A percentile compares a stretch with the other conserved stretches of the same genome.
These are phyloP conservation scores for Nigrospora osmanthi DNA, from an alignment of 2,329 filamentous ascomycete genomes.

Conservation along the genomic window DNA sequence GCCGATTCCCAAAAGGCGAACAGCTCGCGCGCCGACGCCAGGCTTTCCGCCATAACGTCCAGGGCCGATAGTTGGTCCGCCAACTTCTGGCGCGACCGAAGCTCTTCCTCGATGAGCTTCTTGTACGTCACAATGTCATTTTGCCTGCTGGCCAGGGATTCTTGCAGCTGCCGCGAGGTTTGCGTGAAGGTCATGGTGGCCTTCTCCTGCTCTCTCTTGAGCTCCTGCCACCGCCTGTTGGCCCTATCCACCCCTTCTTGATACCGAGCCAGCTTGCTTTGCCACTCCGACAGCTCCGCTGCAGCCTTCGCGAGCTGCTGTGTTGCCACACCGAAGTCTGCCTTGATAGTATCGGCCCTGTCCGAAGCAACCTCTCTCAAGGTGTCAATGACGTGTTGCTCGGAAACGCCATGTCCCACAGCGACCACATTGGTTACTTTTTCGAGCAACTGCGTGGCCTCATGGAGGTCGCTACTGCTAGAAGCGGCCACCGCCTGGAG, in stretches of 20 bases:
- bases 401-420: neutral
- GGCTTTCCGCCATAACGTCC: neutral
- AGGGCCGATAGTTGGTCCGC: neutral
- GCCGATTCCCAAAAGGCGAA: conserved; percentile 19
- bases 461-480: neutral
- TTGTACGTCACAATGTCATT: neutral
- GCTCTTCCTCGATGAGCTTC: neutral
- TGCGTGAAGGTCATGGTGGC: neutral
- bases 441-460: neutral
- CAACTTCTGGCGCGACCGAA: neutral
- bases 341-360: neutral
- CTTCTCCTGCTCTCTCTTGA: neutral
- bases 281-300: neutral
- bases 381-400: neutral
- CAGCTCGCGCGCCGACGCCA: conserved; percentile 6
- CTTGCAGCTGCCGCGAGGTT: neutral
- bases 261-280: neutral
- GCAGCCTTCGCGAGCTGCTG: neutral
- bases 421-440: neutral
- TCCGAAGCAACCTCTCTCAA: neutral
- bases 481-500: neutral
- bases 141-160: neutral
- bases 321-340: neutral
- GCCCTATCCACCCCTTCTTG: neutral
- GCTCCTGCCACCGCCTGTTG: neutral